Conservation (phyloP, 495 filamentous ascomycete genomes). For the Penicillium roqueforti region DNA sequence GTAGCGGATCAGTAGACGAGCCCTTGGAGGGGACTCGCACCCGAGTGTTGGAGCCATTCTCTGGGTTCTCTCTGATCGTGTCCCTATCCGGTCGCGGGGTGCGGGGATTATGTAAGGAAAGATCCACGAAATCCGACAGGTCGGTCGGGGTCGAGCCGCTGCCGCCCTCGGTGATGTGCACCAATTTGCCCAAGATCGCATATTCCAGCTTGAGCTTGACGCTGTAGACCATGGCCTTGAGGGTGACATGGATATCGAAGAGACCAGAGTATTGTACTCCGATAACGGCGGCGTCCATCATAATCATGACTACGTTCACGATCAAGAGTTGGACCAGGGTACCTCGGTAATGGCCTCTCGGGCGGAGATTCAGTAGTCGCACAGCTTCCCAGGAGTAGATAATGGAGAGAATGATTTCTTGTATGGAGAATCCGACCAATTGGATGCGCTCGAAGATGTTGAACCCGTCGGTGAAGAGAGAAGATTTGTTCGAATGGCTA, state of each 20-base stretch:
- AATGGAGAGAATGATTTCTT: conserved; percentile 49
- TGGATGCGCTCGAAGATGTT: conserved; percentile 50
- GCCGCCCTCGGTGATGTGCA: conserved; percentile 25
- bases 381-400: conserved; percentile 48
- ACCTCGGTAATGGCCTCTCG: conserved; percentile 22
- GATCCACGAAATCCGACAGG: conserved; percentile 29
- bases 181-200: conserved; percentile 46
- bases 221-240: conserved; percentile 51
- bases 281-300: conserved; percentile 43
- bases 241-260: conserved; percentile 47
- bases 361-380: conserved; percentile 37
- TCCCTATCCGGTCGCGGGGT: conserved; percentile 15
- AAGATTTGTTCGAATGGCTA: conserved; percentile 32
- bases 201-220: conserved; percentile 57
- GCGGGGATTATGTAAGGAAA: conserved; percentile 16
- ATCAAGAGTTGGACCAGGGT: conserved; percentile 47
- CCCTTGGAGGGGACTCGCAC: conserved; percentile 13
- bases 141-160: conserved; percentile 23
- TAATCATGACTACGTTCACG: conserved; percentile 46
- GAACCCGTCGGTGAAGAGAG: conserved; percentile 23
- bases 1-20: conserved; percentile 12
- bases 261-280: conserved; percentile 40
- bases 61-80: conserved; percentile 4
- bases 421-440: conserved; percentile 45
- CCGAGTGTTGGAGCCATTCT: conserved; percentile 2